These are phyloP conservation scores for Russula olivacea DNA, from an alignment of 768 basidiomycete genomes.

Conservation along the genomic window DNA sequence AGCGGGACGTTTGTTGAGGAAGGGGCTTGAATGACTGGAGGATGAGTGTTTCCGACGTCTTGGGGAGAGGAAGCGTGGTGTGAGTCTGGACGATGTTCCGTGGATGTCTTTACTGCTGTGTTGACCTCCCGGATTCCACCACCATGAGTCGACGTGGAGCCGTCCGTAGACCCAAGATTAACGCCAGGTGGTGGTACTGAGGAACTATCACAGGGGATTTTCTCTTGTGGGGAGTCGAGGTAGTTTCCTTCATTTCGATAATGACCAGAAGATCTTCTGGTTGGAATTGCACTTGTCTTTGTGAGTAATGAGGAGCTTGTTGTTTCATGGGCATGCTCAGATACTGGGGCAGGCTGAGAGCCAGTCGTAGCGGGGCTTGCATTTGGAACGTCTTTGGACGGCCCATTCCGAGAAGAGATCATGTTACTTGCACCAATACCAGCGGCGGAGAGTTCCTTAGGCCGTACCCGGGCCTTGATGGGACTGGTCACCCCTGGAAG, in stretches of 20 bases:
- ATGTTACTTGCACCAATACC: constrained; percentile 12
- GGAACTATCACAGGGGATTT: background rate
- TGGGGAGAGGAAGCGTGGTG: background rate
- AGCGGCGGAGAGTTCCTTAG: background rate
- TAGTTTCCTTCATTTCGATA: background rate
- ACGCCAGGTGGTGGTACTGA: background rate
- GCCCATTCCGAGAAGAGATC: background rate
- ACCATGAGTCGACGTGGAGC: background rate
- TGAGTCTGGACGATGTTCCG: background rate
- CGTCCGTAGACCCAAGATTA: background rate
- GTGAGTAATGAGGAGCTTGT: background rate
- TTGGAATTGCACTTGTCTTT: background rate
- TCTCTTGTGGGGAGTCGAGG: background rate
- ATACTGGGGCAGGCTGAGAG: background rate
- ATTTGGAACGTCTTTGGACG: constrained; percentile 1
- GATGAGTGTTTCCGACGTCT: background rate
- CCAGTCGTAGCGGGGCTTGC: background rate
- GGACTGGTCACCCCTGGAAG: constrained; percentile 17
- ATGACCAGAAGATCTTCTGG: background rate
- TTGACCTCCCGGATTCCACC: background rate
- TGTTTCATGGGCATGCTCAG: background rate
- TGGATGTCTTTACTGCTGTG: background rate
- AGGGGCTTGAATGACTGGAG: background rate
- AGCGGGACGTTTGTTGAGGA: background rate
- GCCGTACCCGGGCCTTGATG: constrained; percentile 4